phyloP scores from a whole-genome alignment of 768 basidiomycete genomes.

The Megacollybia marginata region DNA sequence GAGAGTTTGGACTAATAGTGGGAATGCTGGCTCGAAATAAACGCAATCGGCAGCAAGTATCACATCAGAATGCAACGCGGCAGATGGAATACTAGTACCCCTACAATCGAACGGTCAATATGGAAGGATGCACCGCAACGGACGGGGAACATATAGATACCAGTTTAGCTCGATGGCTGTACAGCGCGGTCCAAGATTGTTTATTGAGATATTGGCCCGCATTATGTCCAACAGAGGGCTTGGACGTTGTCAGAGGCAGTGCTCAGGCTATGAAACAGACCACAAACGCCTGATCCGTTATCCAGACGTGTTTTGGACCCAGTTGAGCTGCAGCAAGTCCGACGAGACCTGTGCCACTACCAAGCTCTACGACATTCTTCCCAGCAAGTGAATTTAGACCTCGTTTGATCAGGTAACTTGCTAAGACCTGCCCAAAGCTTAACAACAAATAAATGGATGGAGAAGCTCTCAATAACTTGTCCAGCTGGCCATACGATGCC shows the following conservation, averaged over 20 bases:
- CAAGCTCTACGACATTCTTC: constrained; percentile 71
- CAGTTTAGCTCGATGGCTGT: constrained; percentile 74
- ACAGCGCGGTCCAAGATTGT: constrained; percentile 47
- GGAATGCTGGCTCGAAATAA: constrained; percentile 91
- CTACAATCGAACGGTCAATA: constrained; percentile 26
- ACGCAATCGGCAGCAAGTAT: constrained; percentile 93
- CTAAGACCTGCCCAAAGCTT: constrained; percentile 52
- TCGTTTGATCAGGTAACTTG: constrained; percentile 62
- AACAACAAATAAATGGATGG: constrained; percentile 1
- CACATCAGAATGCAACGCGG: constrained; percentile 48
- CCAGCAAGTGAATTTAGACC: constrained; percentile 41
- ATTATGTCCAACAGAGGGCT: constrained; percentile 79
- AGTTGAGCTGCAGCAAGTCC: constrained; percentile 74
- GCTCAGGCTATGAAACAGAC: constrained; percentile 7
- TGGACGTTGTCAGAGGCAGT: constrained; percentile 5
- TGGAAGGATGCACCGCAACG: constrained; percentile 4
- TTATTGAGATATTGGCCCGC: constrained; percentile 63
- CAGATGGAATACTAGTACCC: constrained; percentile 52
- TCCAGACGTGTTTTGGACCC: constrained; percentile 54
- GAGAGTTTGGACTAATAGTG: constrained; percentile 77
- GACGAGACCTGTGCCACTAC: constrained; percentile 90
- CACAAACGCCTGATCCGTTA: constrained; percentile 82
- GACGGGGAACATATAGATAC: constrained; percentile 46
- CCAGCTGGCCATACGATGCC: constrained; percentile 92
- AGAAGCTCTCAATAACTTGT: constrained; percentile 39